Percentiles rank a stretch among this genome's conserved stretches.
Conservation (phyloP, 192 early-diverging fungal genomes). For the Coemansia sp. region DNA sequence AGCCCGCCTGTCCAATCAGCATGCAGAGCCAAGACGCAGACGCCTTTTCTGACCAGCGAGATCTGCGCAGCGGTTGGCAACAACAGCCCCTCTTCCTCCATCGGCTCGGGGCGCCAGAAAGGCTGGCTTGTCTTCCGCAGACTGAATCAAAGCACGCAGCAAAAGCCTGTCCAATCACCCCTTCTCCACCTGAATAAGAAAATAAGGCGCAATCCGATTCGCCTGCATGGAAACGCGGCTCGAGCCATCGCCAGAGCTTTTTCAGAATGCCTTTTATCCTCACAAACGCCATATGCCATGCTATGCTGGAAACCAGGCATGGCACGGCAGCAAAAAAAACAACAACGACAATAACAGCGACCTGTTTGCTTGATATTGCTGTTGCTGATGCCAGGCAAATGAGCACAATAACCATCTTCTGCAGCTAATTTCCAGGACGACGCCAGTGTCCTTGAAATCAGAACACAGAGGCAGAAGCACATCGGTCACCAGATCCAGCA, state of each 20-base stretch:
- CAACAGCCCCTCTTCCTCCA: not conserved
- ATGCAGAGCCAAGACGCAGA: conserved; percentile 1
- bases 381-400: no score
- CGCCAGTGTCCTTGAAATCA: no score
- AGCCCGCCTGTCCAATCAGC: not conserved
- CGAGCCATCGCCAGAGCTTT: not conserved
- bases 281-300: not conserved
- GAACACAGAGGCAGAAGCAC: no score
- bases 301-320: not conserved
- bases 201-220: conserved; percentile 2
- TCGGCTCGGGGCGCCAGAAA: not conserved
- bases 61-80: not conserved
- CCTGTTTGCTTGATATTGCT: no score
- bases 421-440: no score
- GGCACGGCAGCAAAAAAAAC: no score
- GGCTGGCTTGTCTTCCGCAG: not conserved
- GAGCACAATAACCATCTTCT: no score
- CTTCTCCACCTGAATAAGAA: not conserved
- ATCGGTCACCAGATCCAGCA: no score
- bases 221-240: not conserved
- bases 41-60: not conserved
- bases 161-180: conserved; percentile 1
- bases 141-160: not conserved
- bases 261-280: not conserved
- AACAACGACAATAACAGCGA: no score